Percentiles rank a stretch among this genome's conserved stretches.
These are phyloP conservation scores for Solanum sitiens DNA, from an alignment of 257 asterid species.

Conservation along the genomic window DNA sequence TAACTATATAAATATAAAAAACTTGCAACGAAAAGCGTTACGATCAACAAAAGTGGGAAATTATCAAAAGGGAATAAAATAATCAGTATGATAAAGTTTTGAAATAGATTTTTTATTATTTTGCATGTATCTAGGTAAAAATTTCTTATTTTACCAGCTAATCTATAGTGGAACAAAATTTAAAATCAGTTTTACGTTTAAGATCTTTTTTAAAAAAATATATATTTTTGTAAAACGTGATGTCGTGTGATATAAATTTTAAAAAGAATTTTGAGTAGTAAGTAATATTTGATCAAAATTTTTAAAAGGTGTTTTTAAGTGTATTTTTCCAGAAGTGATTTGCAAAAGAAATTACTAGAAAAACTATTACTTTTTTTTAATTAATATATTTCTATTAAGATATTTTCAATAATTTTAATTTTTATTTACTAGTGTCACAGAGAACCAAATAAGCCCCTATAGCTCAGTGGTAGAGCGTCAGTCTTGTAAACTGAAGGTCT, in stretches of 20 bases:
- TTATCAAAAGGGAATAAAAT: not conserved
- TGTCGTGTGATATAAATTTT: not conserved
- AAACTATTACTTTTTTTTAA: too few species aligned
- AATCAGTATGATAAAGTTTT: not conserved
- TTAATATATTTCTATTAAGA: too few species aligned
- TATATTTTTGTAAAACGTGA: not conserved
- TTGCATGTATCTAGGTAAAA: not conserved
- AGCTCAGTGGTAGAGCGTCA: not conserved
- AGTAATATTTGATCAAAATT: not conserved
- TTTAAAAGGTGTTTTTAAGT: not conserved
- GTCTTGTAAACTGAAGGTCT: not conserved
- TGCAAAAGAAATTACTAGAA: not conserved
- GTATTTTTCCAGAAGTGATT: not conserved
- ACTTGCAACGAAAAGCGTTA: not conserved
- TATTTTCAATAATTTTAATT: too few species aligned
- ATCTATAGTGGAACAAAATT: not conserved
- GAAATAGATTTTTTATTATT: not conserved
- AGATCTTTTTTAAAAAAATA: not conserved
- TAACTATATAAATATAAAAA: not conserved
- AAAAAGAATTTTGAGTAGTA: not conserved
- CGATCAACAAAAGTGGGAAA: not conserved
- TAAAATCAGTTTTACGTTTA: not conserved
- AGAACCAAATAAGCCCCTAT: not conserved
- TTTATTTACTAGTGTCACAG: not conserved
- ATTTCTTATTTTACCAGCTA: not conserved